Base-by-base conservation (phyloP, 2,329 filamentous ascomycete species). In the Venturiaceae sp. region DNA sequence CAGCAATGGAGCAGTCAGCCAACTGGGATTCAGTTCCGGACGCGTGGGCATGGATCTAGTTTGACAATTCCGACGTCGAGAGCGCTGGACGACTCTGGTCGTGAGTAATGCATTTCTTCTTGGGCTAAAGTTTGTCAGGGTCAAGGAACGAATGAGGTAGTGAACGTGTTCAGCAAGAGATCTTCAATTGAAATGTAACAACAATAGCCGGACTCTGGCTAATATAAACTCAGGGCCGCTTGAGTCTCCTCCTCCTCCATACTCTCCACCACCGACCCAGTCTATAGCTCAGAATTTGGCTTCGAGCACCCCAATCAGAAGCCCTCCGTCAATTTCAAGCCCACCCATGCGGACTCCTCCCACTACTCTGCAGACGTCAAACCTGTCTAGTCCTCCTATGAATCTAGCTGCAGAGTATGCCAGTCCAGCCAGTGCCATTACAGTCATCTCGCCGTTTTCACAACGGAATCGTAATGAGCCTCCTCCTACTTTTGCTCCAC, bases 401-500 rank as follows among this genome's bases (percentile, higher is more conserved):
- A 39, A 33, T 23, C 55, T 57, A 4, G 44, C 55, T 16, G 30
- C 36, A 26, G 55, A 57, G 55, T 46, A 36, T 53, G 46, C 57
- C n/a, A 53, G 36, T n/a, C 57, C 57, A 11, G 34, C 34, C 21
- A 58, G 57, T 58, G 57, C 57, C 16, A 54, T 53, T 3, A 58
- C 57, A 21, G 37, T 53, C 8, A 50, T 53, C 14, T 46, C 57
- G 41, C 19, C 57, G 28, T 36, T 30, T 19, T 39, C 50, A 14
- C 23, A 33, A 21, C 57, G 47, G 16, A 53, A 41, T 23, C 44
- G 46, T 39, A 30, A 58, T 54, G 57, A 58, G 33, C 57, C 44
- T 26, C 39, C 55, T 21, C 67, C 66, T 2, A 67, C 69, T 16
- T 75, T 74, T 57, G 72, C 72, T 14, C 72, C 73, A 11, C 73